Conservation (phyloP, 1,139 yeast species). For the Lodderomyces parapsilosis region DNA sequence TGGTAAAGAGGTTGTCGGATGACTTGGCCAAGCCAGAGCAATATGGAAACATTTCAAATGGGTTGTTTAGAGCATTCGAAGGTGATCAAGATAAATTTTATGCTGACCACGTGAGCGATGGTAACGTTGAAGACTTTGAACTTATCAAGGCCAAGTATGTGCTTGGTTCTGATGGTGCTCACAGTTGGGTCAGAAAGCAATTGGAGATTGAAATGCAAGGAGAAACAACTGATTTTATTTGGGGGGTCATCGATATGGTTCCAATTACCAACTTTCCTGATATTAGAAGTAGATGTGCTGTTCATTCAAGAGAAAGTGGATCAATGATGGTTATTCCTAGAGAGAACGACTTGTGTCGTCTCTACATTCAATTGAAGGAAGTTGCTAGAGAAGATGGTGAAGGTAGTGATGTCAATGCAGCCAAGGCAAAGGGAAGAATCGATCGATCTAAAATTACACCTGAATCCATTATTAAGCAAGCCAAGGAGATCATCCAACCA, state of each 20-base stretch:
- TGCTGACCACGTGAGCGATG: constrained; percentile 4
- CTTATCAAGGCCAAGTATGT: constrained; percentile 31
- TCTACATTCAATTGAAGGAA: constrained; percentile 26
- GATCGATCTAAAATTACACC: constrained; percentile 29
- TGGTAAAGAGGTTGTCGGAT: constrained; percentile 15
- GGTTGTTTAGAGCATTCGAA: constrained; percentile 29
- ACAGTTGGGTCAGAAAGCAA: constrained; percentile 32
- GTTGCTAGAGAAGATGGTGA: constrained; percentile 18
- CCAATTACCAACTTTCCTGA: constrained; percentile 37
- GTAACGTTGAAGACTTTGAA: constrained; percentile 12
- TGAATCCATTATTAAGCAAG: constrained; percentile 26
- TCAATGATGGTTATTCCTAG: constrained; percentile 35
- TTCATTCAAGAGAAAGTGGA: constrained; percentile 30
- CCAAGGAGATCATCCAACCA: constrained; percentile 28
- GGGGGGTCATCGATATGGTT: constrained; percentile 38
- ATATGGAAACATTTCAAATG: constrained; percentile 20
- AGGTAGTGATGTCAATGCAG: constrained; percentile 11
- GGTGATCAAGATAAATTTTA: constrained; percentile 24
- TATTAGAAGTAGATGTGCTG: constrained; percentile 31
- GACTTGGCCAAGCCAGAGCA: constrained; percentile 21
- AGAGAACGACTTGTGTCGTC: constrained; percentile 30
- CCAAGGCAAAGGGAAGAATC: constrained; percentile 20
- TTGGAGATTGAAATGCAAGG: constrained; percentile 27
- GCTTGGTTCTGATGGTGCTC: constrained; percentile 38
- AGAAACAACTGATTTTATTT: constrained; percentile 33